Evolutionary conservation across 257 asterid genomes (phyloP).

Genomic region (Solanum dulcamara): DNA sequence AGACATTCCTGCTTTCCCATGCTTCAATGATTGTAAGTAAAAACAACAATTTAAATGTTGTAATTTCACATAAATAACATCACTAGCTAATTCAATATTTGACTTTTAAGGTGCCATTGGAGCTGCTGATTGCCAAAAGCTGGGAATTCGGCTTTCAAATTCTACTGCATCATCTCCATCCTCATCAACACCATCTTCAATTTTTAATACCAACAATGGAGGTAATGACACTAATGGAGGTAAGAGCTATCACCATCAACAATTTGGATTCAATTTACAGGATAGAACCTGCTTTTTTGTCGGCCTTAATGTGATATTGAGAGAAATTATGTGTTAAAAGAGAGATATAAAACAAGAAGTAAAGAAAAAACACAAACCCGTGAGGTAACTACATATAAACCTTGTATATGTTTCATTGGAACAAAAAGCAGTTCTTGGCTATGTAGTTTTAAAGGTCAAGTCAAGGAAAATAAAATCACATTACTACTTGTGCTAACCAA

Average conservation of each 20-base stretch:
- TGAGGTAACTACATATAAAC: background rate
- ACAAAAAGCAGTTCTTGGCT: background rate
- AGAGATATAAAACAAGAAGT: background rate
- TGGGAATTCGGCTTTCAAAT: constrained; percentile 31
- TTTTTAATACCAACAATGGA: background rate
- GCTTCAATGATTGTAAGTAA: constrained; percentile 56
- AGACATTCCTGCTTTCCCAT: constrained; percentile 44
- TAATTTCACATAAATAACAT: background rate
- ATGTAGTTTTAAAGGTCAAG: background rate
- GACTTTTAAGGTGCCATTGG: constrained; percentile 47
- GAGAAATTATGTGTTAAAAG: background rate
- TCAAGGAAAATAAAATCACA: background rate
- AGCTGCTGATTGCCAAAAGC: constrained; percentile 45
- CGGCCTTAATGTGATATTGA: background rate
- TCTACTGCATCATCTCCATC: constrained; percentile 32
- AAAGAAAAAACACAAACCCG: background rate
- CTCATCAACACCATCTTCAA: constrained; percentile 4
- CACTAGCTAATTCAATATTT: background rate
- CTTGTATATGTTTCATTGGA: background rate
- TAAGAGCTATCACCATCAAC: background rate
- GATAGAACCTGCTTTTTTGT: background rate
- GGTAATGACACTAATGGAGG: background rate
- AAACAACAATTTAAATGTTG: background rate
- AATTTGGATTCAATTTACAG: background rate
- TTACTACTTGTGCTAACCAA: background rate